Conservation (phyloP, 805 yeast genomes). For the Saccharomycopsis lassenensis region DNA sequence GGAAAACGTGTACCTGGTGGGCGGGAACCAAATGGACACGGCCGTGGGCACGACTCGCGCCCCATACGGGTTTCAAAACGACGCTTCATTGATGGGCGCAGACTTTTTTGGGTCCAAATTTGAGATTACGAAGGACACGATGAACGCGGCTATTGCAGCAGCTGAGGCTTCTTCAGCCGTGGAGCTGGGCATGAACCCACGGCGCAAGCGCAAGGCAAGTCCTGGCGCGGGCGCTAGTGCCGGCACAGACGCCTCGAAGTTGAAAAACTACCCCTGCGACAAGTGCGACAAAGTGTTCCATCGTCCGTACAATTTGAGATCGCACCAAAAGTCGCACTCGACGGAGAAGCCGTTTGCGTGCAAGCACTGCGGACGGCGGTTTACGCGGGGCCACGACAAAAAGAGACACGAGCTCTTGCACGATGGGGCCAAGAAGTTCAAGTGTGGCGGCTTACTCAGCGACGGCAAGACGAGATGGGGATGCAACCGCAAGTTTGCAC, state of each 20-base stretch:
- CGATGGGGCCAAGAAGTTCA: conserved; percentile 58
- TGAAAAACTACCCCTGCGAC: conserved; percentile 36
- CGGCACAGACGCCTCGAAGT: not conserved
- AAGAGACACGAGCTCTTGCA: conserved; percentile 71
- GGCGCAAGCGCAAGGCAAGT: conserved; percentile 7
- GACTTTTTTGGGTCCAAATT: too few species aligned
- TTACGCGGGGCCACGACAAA: conserved; percentile 70
- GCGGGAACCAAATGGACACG: too few species aligned
- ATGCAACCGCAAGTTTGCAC: conserved; percentile 60
- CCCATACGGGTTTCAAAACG: too few species aligned
- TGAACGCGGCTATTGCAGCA: conserved; percentile 17
- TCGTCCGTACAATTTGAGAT: conserved; percentile 68
- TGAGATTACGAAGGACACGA: conserved; percentile 7
- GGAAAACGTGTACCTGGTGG: too few species aligned
- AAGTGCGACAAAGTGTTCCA: conserved; percentile 68
- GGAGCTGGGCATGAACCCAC: conserved; percentile 10
- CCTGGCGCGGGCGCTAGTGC: not conserved
- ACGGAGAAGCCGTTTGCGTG: conserved; percentile 63
- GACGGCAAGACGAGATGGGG: conserved; percentile 62
- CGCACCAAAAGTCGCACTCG: conserved; percentile 71
- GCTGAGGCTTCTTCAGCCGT: conserved; percentile 26
- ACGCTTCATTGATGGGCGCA: too few species aligned
- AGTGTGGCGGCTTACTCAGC: conserved; percentile 49
- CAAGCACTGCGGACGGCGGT: conserved; percentile 49
- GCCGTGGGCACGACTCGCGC: too few species aligned